Percentiles rank a stretch among this genome's conserved stretches.
phyloP scores from a whole-genome alignment of 2,329 filamentous ascomycete genomes.

The Eurotiales sp. region DNA sequence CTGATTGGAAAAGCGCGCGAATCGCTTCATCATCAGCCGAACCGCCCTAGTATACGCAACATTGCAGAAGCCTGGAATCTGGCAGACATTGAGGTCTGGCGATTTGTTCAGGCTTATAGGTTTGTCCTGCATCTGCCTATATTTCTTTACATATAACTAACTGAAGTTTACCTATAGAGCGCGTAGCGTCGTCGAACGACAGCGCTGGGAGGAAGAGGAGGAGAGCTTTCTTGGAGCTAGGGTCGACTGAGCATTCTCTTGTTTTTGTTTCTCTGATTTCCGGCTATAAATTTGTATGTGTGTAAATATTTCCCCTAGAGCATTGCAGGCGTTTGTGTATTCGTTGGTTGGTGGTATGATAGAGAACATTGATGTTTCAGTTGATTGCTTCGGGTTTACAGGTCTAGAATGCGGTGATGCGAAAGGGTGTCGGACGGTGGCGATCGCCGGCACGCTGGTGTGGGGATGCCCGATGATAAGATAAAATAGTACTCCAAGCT shows the following conservation, averaged over 20 bases:
- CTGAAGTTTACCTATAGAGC: constrained; percentile 35
- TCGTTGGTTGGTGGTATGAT: neutral
- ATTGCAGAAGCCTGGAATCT: constrained; percentile 55
- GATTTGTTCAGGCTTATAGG: constrained; percentile 58
- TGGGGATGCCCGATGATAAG: constrained; percentile 6
- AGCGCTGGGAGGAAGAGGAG: constrained; percentile 60
- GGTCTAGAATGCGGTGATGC: neutral
- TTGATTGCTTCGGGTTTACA: too few relatives aligned
- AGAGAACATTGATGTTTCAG: neutral
- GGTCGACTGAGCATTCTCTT: constrained; percentile 13
- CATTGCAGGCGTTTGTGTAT: constrained; percentile 12
- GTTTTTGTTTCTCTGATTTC: neutral
- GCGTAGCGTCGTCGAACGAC: constrained; percentile 52
- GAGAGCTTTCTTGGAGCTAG: constrained; percentile 50
- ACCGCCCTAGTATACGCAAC: constrained; percentile 38
- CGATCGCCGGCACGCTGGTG: constrained; percentile 14
- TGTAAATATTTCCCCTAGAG: constrained; percentile 9
- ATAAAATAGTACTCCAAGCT: too few relatives aligned
- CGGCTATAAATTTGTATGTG: neutral
- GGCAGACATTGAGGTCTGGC: constrained; percentile 62
- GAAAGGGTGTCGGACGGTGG: constrained; percentile 18
- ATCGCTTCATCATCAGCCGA: constrained; percentile 36
- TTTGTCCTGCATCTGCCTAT: constrained; percentile 24
- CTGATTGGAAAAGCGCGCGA: constrained; percentile 50
- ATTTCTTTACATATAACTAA: constrained; percentile 1